These are phyloP conservation scores for Persicaria tinctoria DNA, from an alignment of 148 eudicot species.

Conservation along the genomic window DNA sequence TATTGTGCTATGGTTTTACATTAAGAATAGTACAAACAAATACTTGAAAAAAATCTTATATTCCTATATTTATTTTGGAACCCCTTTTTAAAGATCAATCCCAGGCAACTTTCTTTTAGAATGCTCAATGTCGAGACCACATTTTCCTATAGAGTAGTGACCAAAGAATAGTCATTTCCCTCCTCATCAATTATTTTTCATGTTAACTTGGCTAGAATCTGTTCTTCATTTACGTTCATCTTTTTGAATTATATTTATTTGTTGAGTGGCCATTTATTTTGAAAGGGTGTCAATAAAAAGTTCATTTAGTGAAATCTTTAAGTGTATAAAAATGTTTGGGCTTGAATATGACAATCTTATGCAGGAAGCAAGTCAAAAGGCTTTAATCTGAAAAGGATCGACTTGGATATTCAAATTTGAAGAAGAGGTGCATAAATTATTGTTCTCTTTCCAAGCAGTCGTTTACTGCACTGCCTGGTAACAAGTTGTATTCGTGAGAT, in stretches of 20 bases:
- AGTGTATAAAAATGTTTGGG: background rate
- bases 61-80: too few species aligned
- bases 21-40: background rate
- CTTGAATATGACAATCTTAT: conserved; percentile 12
- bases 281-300: background rate
- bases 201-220: too few species aligned
- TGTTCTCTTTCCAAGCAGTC: background rate
- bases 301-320: background rate
- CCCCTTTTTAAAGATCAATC: background rate
- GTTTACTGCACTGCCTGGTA: background rate
- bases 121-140: background rate
- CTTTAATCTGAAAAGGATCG: conserved; percentile 44
- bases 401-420: conserved; percentile 36
- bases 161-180: too few species aligned
- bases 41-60: background rate
- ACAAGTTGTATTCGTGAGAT: background rate
- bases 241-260: too few species aligned
- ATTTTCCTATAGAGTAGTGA: too few species aligned
- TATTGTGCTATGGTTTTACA: background rate
- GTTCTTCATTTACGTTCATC: too few species aligned
- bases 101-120: background rate
- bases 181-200: too few species aligned
- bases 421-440: conserved; percentile 37
- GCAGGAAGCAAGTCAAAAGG: conserved; percentile 56
- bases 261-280: too few species aligned